Conservation (phyloP, 331 rosid species). For the Telfairia occidentalis region DNA sequence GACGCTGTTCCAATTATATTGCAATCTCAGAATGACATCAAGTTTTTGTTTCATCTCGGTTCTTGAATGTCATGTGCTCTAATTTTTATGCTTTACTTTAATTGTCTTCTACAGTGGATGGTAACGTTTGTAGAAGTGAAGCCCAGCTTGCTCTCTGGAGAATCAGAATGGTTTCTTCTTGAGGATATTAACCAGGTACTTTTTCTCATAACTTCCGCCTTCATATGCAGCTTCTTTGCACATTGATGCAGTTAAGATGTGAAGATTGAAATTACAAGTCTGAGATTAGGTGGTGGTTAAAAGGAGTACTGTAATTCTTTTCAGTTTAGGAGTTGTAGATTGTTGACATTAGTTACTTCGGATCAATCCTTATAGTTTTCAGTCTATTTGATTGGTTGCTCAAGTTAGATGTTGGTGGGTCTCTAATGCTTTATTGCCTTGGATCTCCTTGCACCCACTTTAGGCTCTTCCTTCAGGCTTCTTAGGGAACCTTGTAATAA, state of each 20-base stretch:
- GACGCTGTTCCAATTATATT: neutral
- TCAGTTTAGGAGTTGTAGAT: neutral
- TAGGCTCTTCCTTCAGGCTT: neutral
- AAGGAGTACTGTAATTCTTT: neutral
- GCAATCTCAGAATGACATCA: neutral
- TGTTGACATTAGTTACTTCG: neutral
- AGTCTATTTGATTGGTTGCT: neutral
- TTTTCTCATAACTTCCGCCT: neutral
- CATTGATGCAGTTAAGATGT: neutral
- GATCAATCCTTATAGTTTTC: neutral
- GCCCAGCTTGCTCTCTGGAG: slow-evolving; percentile 84
- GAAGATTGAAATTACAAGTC: neutral
- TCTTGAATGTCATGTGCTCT: neutral
- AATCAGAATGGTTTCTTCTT: slow-evolving; percentile 68
- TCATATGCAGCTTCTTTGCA: neutral
- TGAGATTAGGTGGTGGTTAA: neutral
- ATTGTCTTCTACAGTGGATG: slow-evolving; percentile 52
- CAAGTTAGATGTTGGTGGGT: neutral
- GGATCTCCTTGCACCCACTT: neutral
- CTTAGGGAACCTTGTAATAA: neutral
- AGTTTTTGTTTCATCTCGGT: neutral
- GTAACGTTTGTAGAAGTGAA: slow-evolving; percentile 69
- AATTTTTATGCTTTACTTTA: neutral
- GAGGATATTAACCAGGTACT: slow-evolving; percentile 71
- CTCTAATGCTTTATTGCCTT: neutral